Evolutionary conservation across 202 grass and related monocot genomes (phyloP).

Genomic region (Saccharum hybrid): DNA sequence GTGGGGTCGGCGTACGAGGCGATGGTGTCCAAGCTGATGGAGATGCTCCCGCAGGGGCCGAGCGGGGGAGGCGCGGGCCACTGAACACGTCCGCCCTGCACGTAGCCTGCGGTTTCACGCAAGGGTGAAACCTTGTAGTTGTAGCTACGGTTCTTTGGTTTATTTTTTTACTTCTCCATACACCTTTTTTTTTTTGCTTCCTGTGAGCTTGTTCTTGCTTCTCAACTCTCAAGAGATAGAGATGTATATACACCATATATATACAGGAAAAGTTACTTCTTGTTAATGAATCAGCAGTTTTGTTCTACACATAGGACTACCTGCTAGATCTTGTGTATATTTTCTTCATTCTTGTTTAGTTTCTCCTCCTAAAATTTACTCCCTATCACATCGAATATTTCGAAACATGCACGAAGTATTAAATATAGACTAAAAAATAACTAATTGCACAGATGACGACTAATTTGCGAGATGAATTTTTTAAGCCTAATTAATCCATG

Average conservation of each 20-base stretch:
- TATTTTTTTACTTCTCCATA: neutral
- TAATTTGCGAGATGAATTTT: too few relatives aligned
- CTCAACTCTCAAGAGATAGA: neutral
- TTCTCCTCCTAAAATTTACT: too few relatives aligned
- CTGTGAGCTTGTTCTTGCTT: neutral
- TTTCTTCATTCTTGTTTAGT: neutral
- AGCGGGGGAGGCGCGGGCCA: conserved; percentile 65
- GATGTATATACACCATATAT: neutral
- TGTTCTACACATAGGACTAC: neutral
- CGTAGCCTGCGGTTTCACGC: neutral
- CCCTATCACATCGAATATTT: too few relatives aligned
- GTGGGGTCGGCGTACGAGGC: conserved; percentile 31
- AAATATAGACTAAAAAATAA: too few relatives aligned
- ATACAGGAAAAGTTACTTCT: neutral
- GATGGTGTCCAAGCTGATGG: conserved; percentile 57
- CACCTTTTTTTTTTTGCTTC: neutral
- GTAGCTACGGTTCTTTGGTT: conserved; percentile 23
- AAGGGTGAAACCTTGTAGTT: neutral
- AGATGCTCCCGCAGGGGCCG: conserved; percentile 63
- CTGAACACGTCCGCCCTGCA: neutral
- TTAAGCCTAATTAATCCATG: too few relatives aligned
- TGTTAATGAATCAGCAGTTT: neutral
- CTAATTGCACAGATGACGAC: too few relatives aligned
- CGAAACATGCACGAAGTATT: too few relatives aligned
- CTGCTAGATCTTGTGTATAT: neutral